A percentile compares a stretch with the other conserved stretches of the same genome.
These are phyloP conservation scores for Oxyria digyna DNA, from an alignment of 148 eudicot genomes.

Conservation along the genomic window DNA sequence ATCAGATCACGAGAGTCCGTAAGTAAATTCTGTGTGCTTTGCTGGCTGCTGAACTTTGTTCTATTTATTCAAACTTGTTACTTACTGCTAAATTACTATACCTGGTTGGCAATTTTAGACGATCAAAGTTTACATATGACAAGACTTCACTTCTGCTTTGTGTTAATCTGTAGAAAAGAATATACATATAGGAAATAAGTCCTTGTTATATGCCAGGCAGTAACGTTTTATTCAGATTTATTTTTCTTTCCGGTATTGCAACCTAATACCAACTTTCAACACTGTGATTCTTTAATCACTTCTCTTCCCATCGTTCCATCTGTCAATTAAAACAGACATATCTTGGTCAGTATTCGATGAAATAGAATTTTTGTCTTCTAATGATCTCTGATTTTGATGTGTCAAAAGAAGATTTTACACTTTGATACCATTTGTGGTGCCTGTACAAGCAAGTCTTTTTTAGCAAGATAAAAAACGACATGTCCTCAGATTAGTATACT, in stretches of 20 bases:
- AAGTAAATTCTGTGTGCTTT: constrained; percentile 33
- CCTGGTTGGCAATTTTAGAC: neutral
- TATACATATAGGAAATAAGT: too few relatives aligned
- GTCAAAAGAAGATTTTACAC: too few relatives aligned
- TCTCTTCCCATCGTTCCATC: neutral
- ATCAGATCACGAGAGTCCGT: constrained; percentile 98
- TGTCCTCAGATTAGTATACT: neutral
- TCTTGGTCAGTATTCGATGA: neutral
- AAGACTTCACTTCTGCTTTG: neutral
- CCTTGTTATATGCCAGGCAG: neutral
- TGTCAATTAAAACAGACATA: neutral
- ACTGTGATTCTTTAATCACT: neutral
- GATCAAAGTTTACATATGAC: neutral
- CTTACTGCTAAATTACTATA: neutral
- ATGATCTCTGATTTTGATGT: too few relatives aligned
- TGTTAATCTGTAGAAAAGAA: neutral
- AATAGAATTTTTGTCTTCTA: neutral
- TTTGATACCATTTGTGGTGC: neutral
- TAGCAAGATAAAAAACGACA: neutral
- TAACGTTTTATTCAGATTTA: neutral
- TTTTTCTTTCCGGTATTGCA: neutral
- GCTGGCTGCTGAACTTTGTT: too few relatives aligned
- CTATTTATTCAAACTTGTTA: neutral
- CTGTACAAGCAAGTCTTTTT: neutral
- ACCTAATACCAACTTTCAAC: neutral